Conservation (phyloP, 495 filamentous ascomycete genomes). For the Hypoxylon crocopeplum region DNA sequence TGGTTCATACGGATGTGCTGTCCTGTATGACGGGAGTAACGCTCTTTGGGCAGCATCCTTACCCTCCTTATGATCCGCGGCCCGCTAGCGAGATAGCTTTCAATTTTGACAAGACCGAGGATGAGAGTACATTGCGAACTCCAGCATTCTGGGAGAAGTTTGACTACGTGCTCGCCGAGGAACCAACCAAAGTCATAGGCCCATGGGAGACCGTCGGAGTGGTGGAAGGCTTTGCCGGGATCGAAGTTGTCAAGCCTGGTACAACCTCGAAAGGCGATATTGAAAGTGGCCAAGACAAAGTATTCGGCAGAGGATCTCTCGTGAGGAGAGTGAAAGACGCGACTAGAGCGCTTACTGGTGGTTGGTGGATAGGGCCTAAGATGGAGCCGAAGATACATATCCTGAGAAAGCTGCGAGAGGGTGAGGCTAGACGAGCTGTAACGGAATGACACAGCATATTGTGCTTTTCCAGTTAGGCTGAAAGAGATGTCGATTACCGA, state of each 20-base stretch:
- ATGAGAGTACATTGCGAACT: conserved; percentile 58
- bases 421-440: conserved; percentile 38
- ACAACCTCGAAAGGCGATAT: conserved; percentile 29
- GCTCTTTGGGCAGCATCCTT: conserved; percentile 70
- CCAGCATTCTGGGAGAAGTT: conserved; percentile 81
- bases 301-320: conserved; percentile 44
- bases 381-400: conserved; percentile 67
- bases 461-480: conserved; percentile 30
- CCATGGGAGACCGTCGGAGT: conserved; percentile 75
- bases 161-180: conserved; percentile 80
- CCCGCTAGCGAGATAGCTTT: conserved; percentile 37
- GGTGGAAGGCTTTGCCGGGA: conserved; percentile 73
- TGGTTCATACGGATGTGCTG: conserved; percentile 82
- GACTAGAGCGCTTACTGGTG: conserved; percentile 53
- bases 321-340: conserved; percentile 41
- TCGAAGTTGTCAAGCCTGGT: conserved; percentile 66
- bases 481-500: conserved; percentile 24
- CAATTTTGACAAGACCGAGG: conserved; percentile 69
- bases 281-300: conserved; percentile 37
- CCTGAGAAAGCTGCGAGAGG: conserved; percentile 54
- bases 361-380: conserved; percentile 68
- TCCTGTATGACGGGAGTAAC: conserved; percentile 95
- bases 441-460: conserved; percentile 22
- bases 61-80: conserved; percentile 21
- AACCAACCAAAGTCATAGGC: conserved; percentile 58